Conservation (phyloP, 2,329 filamentous ascomycete genomes). For the Penicillium janthinellum region DNA sequence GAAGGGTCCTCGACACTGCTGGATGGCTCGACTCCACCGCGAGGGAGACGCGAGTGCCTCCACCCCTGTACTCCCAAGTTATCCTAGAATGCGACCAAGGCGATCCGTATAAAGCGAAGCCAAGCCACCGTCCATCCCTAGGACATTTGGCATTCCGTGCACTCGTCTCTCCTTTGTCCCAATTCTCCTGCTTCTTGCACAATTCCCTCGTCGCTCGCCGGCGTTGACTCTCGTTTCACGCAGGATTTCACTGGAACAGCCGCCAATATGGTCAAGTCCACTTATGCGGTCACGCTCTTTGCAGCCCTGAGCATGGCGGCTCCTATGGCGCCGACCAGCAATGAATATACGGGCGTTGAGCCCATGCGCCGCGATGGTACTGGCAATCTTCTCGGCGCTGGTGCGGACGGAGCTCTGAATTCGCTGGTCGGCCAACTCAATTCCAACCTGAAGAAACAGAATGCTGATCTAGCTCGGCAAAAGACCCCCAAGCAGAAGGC, state of each 20-base stretch:
- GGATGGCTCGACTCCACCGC: slow-evolving; percentile 2
- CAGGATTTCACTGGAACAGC: not conserved
- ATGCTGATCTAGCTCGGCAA: not conserved
- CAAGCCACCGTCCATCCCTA: slow-evolving; percentile 5
- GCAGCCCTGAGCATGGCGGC: slow-evolving; percentile 28
- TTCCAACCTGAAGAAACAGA: not conserved
- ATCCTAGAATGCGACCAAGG: slow-evolving; percentile 22
- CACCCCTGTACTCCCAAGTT: slow-evolving; percentile 22
- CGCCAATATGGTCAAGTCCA: slow-evolving; percentile 27
- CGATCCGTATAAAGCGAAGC: slow-evolving; percentile 18
- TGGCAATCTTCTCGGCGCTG: slow-evolving; percentile 23
- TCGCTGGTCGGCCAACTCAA: slow-evolving; percentile 8
- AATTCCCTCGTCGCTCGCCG: slow-evolving; percentile 20
- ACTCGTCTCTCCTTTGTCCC: slow-evolving; percentile 9
- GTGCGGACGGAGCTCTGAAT: slow-evolving; percentile 16
- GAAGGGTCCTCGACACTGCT: slow-evolving; percentile 18
- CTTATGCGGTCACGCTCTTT: slow-evolving; percentile 27
- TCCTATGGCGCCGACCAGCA: slow-evolving; percentile 13
- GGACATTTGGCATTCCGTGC: slow-evolving; percentile 19
- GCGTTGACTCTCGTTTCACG: slow-evolving; percentile 19
- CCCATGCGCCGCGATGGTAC: slow-evolving; percentile 14
- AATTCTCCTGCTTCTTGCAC: not conserved
- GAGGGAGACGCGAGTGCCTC: not conserved
- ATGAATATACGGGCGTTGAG: not conserved
- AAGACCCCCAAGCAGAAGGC: not conserved